Evolutionary conservation across 495 filamentous ascomycete species (phyloP).

Genomic region (Parathielavia appendiculata): DNA sequence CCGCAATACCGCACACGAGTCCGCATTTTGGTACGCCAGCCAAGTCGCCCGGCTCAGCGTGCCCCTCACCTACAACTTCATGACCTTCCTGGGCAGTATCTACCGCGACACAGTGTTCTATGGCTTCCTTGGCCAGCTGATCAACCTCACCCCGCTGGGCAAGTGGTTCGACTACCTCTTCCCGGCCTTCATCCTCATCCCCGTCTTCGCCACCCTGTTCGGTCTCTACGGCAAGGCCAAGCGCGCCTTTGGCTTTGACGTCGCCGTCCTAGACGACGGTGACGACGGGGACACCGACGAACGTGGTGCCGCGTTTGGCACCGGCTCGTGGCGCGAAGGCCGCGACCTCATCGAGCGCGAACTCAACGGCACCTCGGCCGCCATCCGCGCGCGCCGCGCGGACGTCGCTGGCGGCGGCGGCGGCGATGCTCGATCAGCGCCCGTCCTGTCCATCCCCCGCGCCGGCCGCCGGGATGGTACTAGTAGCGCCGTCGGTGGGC

Average conservation of each 20-base stretch:
- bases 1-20: conserved; percentile 84
- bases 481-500: conserved; percentile 17
- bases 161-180: conserved; percentile 83
- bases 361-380: conserved; percentile 54
- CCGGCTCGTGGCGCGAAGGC: conserved; percentile 89
- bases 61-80: conserved; percentile 90
- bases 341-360: conserved; percentile 91
- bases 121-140: conserved; percentile 72
- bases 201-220: conserved; percentile 76
- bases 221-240: conserved; percentile 81
- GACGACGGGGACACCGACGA: conserved; percentile 54
- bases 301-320: conserved; percentile 57
- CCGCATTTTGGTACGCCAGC: conserved; percentile 88
- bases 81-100: conserved; percentile 73
- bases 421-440: conserved; percentile 28
- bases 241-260: conserved; percentile 69
- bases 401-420: conserved; percentile 24
- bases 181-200: conserved; percentile 77
- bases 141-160: conserved; percentile 79
- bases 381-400: conserved; percentile 32
- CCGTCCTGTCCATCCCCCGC: conserved; percentile 36
- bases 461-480: conserved; percentile 19
- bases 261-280: conserved; percentile 70
- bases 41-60: conserved; percentile 88
- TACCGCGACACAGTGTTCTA: conserved; percentile 77